These are phyloP conservation scores for Aegilops bicornis DNA, from an alignment of 176 grass and related monocot genomes.

Conservation along the genomic window DNA sequence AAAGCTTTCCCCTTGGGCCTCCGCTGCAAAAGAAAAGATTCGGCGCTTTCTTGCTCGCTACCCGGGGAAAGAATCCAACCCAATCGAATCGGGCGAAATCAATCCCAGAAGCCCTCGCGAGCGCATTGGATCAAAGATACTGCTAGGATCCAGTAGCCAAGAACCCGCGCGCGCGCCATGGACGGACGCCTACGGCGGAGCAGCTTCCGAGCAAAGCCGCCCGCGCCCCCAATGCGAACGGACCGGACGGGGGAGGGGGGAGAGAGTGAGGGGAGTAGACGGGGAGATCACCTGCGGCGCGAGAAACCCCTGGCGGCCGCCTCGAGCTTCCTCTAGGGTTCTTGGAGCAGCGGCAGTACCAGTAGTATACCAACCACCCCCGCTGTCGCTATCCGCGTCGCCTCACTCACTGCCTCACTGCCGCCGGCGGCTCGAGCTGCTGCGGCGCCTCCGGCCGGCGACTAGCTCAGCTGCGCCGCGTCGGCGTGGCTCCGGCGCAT, in stretches of 20 bases:
- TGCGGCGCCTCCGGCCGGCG: too few species aligned
- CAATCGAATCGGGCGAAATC: neutral
- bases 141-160: slow-evolving; percentile 4
- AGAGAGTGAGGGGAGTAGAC: neutral
- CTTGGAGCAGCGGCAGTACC: neutral
- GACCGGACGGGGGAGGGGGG: accelerated
- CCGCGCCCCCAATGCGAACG: neutral
- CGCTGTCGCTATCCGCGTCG: too few species aligned
- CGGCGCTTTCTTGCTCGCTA: slow-evolving; percentile 4
- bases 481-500: too few species aligned
- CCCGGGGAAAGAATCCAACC: slow-evolving; percentile 42
- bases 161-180: slow-evolving; percentile 6
- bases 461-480: too few species aligned
- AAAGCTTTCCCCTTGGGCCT: slow-evolving; percentile 19
- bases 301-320: neutral
- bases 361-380: too few species aligned
- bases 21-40: slow-evolving; percentile 27
- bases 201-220: neutral
- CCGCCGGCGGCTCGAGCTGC: too few species aligned
- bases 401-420: too few species aligned
- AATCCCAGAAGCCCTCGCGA: neutral
- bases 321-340: neutral
- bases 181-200: slow-evolving; percentile 10
- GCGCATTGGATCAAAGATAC: slow-evolving; percentile 5
- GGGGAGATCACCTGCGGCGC: neutral